Conservation (phyloP, 164 flowering plant genomes). For the Stephania yunnanensis region DNA sequence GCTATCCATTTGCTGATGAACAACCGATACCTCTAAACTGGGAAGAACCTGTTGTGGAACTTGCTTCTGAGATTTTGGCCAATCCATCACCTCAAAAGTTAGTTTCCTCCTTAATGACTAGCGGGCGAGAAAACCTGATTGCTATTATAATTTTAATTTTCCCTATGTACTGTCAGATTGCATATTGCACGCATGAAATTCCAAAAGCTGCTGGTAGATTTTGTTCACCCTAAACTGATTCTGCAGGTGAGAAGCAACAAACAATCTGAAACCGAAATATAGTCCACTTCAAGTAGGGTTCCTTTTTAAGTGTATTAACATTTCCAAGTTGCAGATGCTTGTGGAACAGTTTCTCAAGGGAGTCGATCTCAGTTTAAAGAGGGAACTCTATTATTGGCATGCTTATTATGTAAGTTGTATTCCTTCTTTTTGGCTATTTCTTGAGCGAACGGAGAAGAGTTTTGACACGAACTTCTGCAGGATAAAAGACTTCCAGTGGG, state of each 20-base stretch:
- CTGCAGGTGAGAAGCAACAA: conserved; percentile 41
- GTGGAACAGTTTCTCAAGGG: conserved; percentile 60
- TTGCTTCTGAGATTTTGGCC: conserved; percentile 51
- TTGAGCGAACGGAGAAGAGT: conserved; percentile 3
- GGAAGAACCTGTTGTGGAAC: conserved; percentile 60
- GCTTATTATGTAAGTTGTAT: conserved; percentile 65
- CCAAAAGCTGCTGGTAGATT: conserved; percentile 56
- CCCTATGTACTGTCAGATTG: conserved; percentile 29
- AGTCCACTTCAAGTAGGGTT: not conserved
- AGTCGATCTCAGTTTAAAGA: conserved; percentile 36
- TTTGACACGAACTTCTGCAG: conserved; percentile 26
- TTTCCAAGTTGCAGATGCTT: conserved; percentile 48
- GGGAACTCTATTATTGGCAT: conserved; percentile 73
- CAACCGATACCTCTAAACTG: conserved; percentile 76
- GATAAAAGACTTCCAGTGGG: conserved; percentile 71
- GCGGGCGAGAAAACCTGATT: not conserved
- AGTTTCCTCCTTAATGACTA: conserved; percentile 26
- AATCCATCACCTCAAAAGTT: conserved; percentile 58
- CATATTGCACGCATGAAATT: conserved; percentile 37
- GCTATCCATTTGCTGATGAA: conserved; percentile 69
- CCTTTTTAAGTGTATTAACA: conserved; percentile 1
- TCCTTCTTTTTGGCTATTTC: not conserved
- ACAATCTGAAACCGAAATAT: not conserved
- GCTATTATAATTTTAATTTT: not conserved
- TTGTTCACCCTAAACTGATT: conserved; percentile 66